Percentiles rank a stretch among this genome's conserved stretches.
Evolutionary conservation across 2,329 filamentous ascomycete genomes (phyloP).

Genomic region (Exophiala oligosperma): DNA sequence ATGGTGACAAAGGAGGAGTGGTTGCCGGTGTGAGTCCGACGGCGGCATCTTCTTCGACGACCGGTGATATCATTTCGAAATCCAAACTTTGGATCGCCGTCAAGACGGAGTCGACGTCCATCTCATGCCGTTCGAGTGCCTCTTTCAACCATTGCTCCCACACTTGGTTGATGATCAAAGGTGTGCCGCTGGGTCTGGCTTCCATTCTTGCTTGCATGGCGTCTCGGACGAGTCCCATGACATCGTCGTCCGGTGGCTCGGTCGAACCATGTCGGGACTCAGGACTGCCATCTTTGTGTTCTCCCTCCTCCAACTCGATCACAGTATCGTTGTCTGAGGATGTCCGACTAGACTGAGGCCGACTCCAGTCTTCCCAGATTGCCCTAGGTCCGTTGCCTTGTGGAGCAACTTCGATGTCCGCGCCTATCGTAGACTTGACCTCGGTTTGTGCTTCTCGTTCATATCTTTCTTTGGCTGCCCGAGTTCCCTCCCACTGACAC

Average conservation of each 20-base stretch:
- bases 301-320: constrained; percentile 16
- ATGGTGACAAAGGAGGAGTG: constrained; percentile 4
- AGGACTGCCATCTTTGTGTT: constrained; percentile 34
- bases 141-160: constrained; percentile 63
- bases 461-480: constrained; percentile 48
- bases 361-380: constrained; percentile 10
- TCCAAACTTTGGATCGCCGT: constrained; percentile 10
- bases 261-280: no score
- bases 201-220: constrained; percentile 17
- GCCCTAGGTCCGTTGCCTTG: constrained; percentile 18
- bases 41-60: not conserved
- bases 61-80: not conserved
- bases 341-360: not conserved
- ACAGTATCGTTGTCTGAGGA: constrained; percentile 4
- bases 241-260: constrained; percentile 1
- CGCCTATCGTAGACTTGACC: constrained; percentile 62
- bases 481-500: constrained; percentile 59
- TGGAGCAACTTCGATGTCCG: constrained; percentile 46
- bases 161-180: constrained; percentile 13
- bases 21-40: not conserved
- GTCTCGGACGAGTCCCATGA: constrained; percentile 12
- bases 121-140: constrained; percentile 44
- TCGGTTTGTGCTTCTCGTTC: constrained; percentile 58
- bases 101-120: constrained; percentile 20
- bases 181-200: constrained; percentile 8